Conservation (phyloP, 2,329 filamentous ascomycete species). For the Aspergillus aculeatus region DNA sequence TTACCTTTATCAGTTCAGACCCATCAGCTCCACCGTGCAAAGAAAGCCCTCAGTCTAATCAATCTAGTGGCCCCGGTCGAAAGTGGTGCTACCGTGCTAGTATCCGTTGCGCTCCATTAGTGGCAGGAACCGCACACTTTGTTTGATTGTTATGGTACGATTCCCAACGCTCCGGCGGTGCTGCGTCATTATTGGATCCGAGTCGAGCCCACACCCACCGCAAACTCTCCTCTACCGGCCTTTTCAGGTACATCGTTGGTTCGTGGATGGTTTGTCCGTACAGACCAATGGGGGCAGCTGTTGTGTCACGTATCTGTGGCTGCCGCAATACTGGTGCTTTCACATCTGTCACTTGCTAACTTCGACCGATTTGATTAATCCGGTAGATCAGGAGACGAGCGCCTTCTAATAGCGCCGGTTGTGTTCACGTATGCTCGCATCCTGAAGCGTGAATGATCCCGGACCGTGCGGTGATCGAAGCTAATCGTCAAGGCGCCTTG, state of each 20-base stretch:
- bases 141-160: background rate
- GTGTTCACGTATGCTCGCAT: no score
- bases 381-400: no score
- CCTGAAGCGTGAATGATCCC: no score
- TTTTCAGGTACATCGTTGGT: background rate
- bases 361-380: no score
- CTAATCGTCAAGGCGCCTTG: background rate
- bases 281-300: no score
- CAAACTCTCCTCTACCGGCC: no score
- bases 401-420: no score
- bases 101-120: constrained; percentile 2
- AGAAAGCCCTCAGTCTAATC: constrained; percentile 2
- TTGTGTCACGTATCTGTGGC: no score
- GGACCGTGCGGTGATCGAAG: no score
- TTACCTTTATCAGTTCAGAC: constrained; percentile 1
- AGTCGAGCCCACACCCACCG: background rate
- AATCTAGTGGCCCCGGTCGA: constrained; percentile 1
- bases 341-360: background rate
- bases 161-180: constrained; percentile 1
- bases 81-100: constrained; percentile 2
- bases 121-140: constrained; percentile 2
- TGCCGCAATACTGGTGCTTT: background rate
- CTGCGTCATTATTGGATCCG: background rate
- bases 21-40: background rate
- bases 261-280: no score